These are phyloP conservation scores for Globisporangium radiosum DNA, from an alignment of 352 stramenopile genomes.

Conservation along the genomic window DNA sequence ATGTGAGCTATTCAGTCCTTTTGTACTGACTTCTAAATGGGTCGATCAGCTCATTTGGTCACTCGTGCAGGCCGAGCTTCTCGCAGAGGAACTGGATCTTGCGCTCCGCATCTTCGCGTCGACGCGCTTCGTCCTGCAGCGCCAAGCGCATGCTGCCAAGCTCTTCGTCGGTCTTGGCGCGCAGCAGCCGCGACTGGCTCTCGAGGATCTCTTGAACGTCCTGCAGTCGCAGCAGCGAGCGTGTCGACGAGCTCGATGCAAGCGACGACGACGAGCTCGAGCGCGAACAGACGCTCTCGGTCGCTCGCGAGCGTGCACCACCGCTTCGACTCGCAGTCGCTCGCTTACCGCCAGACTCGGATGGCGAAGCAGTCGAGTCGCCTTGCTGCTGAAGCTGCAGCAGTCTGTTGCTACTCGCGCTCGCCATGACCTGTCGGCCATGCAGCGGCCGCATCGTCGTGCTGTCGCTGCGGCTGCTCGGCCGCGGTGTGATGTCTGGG, in stretches of 20 bases:
- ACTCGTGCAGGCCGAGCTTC: slow-evolving; percentile 27
- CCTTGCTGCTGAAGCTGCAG: neutral
- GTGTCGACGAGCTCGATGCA: slow-evolving; percentile 15
- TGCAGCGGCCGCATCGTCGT: neutral
- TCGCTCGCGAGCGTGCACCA: slow-evolving; percentile 1
- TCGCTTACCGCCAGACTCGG: neutral
- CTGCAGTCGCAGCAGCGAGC: slow-evolving; percentile 26
- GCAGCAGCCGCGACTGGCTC: slow-evolving; percentile 23
- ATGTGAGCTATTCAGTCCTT: too few relatives aligned
- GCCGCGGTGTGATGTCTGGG: slow-evolving; percentile 31
- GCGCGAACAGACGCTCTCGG: slow-evolving; percentile 6
- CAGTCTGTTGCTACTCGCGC: slow-evolving; percentile 7
- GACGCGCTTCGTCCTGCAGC: slow-evolving; percentile 25
- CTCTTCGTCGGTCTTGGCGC: slow-evolving; percentile 25
- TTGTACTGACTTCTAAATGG: too few relatives aligned
- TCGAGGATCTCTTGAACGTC: slow-evolving; percentile 32
- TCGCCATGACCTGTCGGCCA: slow-evolving; percentile 1
- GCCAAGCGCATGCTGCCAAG: slow-evolving; percentile 19
- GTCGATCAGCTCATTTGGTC: neutral
- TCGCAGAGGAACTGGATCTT: slow-evolving; percentile 39
- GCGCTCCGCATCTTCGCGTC: slow-evolving; percentile 30
- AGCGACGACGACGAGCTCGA: slow-evolving; percentile 5
- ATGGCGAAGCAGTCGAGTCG: too few relatives aligned
- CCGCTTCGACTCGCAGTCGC: slow-evolving; percentile 1
- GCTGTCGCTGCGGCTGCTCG: neutral